Conservation (phyloP, 208 protist species). For the Leishmania tropica region DNA sequence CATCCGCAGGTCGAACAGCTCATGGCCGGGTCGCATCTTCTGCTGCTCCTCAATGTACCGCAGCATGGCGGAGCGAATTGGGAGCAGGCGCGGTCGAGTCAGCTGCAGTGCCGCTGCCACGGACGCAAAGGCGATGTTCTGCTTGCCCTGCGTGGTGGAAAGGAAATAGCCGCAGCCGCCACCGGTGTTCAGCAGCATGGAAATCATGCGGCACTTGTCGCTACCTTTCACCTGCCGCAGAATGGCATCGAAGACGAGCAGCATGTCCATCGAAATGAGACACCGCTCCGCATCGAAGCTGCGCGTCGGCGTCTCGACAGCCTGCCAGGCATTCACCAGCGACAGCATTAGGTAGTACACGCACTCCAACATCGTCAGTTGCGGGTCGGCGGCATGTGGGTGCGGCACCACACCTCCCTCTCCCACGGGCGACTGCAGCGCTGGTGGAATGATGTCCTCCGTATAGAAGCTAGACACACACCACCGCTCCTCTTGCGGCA, state of each 20-base stretch:
- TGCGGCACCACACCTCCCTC: slow-evolving; percentile 7
- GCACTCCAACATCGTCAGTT: slow-evolving; percentile 44
- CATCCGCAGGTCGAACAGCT: slow-evolving; percentile 79
- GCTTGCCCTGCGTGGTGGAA: slow-evolving; percentile 61
- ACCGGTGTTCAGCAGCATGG: slow-evolving; percentile 37
- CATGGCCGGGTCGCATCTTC: slow-evolving; percentile 14
- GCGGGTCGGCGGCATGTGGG: slow-evolving; percentile 30
- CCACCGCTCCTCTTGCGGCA: slow-evolving; percentile 25
- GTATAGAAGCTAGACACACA: slow-evolving; percentile 35
- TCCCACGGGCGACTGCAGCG: not conserved
- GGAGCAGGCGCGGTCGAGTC: slow-evolving; percentile 49
- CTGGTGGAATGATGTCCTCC: slow-evolving; percentile 11
- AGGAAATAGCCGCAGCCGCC: slow-evolving; percentile 61
- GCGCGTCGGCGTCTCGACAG: slow-evolving; percentile 73
- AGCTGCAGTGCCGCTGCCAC: slow-evolving; percentile 65
- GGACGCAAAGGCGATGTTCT: slow-evolving; percentile 42
- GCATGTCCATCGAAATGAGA: slow-evolving; percentile 63
- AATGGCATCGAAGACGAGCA: slow-evolving; percentile 76
- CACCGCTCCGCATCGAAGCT: slow-evolving; percentile 68
- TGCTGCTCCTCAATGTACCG: slow-evolving; percentile 60
- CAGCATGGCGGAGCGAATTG: slow-evolving; percentile 52
- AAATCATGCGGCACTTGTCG: slow-evolving; percentile 37
- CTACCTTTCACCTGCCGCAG: slow-evolving; percentile 32
- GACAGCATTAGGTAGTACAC: slow-evolving; percentile 67
- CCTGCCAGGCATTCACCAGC: slow-evolving; percentile 78